These are phyloP conservation scores for Solanum aculeatissimum DNA, from an alignment of 305 asterid species.

Conservation along the genomic window DNA sequence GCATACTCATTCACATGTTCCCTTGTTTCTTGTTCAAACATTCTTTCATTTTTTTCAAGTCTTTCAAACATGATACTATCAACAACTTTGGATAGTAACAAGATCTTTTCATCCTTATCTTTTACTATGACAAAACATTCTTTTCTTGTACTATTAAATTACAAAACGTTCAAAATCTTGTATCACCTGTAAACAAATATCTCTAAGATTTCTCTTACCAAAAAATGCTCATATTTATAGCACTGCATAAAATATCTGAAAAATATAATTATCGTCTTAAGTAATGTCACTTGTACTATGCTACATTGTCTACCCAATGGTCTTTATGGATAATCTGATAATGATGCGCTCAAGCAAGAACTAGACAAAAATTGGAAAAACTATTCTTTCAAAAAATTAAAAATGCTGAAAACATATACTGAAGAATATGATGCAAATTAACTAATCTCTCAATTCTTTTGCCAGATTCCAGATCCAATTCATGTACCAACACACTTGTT, in stretches of 20 bases:
- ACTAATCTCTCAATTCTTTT: constrained; percentile 59
- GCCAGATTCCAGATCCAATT: constrained; percentile 50
- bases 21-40: constrained; percentile 48
- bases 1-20: constrained; percentile 75
- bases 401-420: background rate
- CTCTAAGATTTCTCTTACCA: background rate
- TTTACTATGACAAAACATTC: constrained; percentile 89
- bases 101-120: constrained; percentile 62
- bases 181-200: constrained; percentile 51
- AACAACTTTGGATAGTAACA: constrained; percentile 81
- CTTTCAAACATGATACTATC: constrained; percentile 90
- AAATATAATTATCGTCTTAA: background rate
- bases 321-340: background rate
- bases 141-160: constrained; percentile 76
- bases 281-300: background rate
- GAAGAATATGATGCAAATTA: background rate
- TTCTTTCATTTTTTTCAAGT: constrained; percentile 47
- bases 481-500: constrained; percentile 49
- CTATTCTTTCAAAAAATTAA: background rate
- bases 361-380: background rate
- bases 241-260: background rate
- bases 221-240: background rate
- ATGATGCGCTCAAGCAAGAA: background rate
- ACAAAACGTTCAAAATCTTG: constrained; percentile 58
- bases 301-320: background rate